These are phyloP conservation scores for Talaromyces sp. DNA, from an alignment of 2,329 filamentous ascomycete species.

Conservation along the genomic window DNA sequence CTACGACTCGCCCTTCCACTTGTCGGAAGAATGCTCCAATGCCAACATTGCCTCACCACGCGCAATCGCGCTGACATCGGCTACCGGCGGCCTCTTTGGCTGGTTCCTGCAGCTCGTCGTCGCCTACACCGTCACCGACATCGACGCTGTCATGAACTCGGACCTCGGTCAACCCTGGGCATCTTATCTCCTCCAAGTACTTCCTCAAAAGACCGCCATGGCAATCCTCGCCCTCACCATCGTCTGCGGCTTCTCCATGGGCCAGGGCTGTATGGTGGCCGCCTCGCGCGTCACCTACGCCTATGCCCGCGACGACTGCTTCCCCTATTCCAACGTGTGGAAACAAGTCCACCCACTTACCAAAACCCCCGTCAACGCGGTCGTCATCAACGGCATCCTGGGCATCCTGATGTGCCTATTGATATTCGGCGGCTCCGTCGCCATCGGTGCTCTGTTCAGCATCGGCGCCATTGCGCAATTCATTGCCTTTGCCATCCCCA, in stretches of 20 bases:
- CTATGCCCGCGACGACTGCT: conserved; percentile 66
- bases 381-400: conserved; percentile 59
- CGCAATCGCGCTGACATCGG: conserved; percentile 65
- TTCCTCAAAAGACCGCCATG: conserved; percentile 55
- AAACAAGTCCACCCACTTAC: conserved; percentile 56
- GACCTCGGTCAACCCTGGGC: conserved; percentile 65
- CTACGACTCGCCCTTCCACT: conserved; percentile 64
- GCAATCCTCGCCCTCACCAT: conserved; percentile 62
- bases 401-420: conserved; percentile 57
- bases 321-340: conserved; percentile 55
- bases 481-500: conserved; percentile 43
- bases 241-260: conserved; percentile 65
- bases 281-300: conserved; percentile 64
- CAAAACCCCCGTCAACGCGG: conserved; percentile 63
- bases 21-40: conserved; percentile 71
- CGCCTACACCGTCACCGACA: conserved; percentile 64
- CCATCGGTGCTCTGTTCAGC: conserved; percentile 63
- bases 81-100: conserved; percentile 59
- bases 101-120: conserved; percentile 71
- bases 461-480: conserved; percentile 66
- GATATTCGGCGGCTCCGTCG: conserved; percentile 57
- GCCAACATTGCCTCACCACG: conserved; percentile 64
- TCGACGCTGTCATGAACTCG: conserved; percentile 52
- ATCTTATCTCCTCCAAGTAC: conserved; percentile 61
- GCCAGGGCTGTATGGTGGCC: conserved; percentile 66